Evolutionary conservation across 768 basidiomycete species (phyloP), one percentile per base, ranked within the genome.

Genomic region (Strobilomyces dryophilus): DNA sequence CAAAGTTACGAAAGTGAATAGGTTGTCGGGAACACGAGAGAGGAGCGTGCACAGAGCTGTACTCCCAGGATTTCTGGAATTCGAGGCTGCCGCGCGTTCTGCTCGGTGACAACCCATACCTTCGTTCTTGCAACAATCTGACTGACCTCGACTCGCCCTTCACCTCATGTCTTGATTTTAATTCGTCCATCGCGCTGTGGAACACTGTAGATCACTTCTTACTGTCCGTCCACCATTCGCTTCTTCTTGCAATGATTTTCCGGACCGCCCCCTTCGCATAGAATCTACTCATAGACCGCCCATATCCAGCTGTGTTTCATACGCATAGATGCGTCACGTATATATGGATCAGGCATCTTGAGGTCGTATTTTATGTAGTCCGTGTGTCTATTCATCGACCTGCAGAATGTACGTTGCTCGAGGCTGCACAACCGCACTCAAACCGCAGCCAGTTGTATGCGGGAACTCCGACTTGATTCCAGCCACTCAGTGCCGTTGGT

Each of bases 1-100:
- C 29, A 65, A 61, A 46, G 31, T 44, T 26, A 27, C 47, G 49
- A 60, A 53, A 46, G 51, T 40, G 4, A 50, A 53, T 27, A 31
- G 64, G 31, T 58, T 54, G 20, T 45, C 64, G 41, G 51, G 54
- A 44, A 40, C 56, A 27, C 55, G 52, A 43, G 58, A 60, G 57
- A 61, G 53, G 47, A 56, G 52, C 24, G 48, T 50, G 39, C 54
- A 48, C 57, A 67, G 71, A 57, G 73, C 84, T 18, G 83, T 79
- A 67, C 66, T 85, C 55, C 84, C 84, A 2, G 76, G 80, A 12
- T 85, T 85, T 66, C 80, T 78, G 59, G 76, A 80, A 71, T 81
- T 85, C 55, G 82, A 83, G 62, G 82, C 82, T 51, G 83, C 81
- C 42, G 56, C 66, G 32, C 59, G 63, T 7, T n/a, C n/a, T n/a